Base-by-base conservation (phyloP, 2,329 filamentous ascomycete genomes). In the Pyrenophora tritici-repentis region DNA sequence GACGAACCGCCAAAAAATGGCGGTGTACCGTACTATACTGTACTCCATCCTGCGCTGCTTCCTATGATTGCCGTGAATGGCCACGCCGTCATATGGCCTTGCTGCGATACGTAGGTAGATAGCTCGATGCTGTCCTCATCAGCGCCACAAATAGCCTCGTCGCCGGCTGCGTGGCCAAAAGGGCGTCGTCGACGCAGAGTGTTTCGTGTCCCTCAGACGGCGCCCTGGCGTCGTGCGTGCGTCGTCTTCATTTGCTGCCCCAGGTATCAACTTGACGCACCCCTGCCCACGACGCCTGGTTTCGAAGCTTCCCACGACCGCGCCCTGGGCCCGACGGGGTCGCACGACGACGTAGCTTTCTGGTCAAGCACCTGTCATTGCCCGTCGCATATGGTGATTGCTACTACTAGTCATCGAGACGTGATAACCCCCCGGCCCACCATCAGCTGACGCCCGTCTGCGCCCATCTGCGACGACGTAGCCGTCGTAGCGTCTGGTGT, bases 101-200 rank as follows among this genome's bases (percentile, higher is more conserved):
- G 57, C 55, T 58, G 54, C 51, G 43, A 56, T 50, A 53, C 24
- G 24, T 50, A 54, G 20, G 20, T 22, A 22, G 20, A 7, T 22
- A 22, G n/a, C n/a, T n/a, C n/a, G n/a, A n/a, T n/a, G n/a, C n/a
- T n/a, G n/a, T n/a, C 43, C 53, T 52, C 47, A 55, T 57, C 61
- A 58, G 56, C 53, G 56, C 54, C 38, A 35, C 89, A 90, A 2
- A 81, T 85, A 0, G 87, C 90, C 17, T 96, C 96, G 67, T 86
- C 90, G 0, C 86, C 47, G 89, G 91, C 1, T 47, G 42, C 43
- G 14, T 48, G 43, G 44, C 49, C 49, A 34, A 57, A 39, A 39
- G 58, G 59, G 6, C 22, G 22, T 24, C 38, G 60, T 62, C 53
- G 59, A 61, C 59, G 53, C 60, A 59, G 56, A 56, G 62, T 52